Evolutionary conservation across 805 yeast genomes (phyloP).

Genomic region (Kluyveromyces starmeri): DNA sequence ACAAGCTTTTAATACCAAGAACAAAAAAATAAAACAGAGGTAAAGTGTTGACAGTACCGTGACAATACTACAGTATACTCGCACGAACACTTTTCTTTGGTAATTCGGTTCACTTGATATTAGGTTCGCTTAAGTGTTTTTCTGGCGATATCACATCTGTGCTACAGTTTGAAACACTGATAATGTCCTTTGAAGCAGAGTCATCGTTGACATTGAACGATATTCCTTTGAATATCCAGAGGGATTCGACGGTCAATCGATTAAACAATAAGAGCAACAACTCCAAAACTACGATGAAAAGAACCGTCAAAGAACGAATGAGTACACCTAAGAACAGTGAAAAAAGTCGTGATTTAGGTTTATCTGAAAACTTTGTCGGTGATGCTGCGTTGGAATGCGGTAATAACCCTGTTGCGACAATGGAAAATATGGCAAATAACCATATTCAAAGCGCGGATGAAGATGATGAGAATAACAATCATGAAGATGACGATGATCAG

Average conservation of each 20-base stretch:
- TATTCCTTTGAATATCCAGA: conserved; percentile 13
- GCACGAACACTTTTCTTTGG: no score
- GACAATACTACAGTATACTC: no score
- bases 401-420: no score
- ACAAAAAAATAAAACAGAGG: no score
- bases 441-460: conserved; percentile 1
- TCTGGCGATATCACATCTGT: no score
- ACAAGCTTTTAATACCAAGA: no score
- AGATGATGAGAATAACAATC: background rate
- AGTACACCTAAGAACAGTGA: background rate
- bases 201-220: conserved; percentile 8
- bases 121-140: no score
- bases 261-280: background rate
- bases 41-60: no score
- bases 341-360: no score
- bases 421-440: background rate
- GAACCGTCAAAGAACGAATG: background rate
- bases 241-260: conserved; percentile 6
- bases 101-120: no score
- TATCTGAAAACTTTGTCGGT: no score
- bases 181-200: conserved; percentile 1
- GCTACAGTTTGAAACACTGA: background rate
- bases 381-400: no score
- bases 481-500: background rate
- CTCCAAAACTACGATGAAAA: background rate